Conservation (phyloP, 805 yeast species). For the Candida parachauliodes region DNA sequence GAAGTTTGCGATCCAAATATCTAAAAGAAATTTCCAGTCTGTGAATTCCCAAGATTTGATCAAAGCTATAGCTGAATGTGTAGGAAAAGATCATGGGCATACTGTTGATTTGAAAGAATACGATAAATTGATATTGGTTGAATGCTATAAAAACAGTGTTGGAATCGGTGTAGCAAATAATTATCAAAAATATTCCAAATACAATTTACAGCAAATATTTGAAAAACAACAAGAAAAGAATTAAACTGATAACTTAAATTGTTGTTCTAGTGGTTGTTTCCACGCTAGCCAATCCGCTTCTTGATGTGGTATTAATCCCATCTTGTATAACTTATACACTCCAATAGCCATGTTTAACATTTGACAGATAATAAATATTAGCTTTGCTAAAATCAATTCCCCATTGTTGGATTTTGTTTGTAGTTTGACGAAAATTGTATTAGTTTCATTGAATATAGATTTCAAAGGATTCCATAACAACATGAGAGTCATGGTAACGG, state of each 20-base stretch:
- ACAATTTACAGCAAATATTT: conserved; percentile 78
- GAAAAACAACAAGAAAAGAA: conserved; percentile 33
- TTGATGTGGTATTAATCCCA: conserved; percentile 90
- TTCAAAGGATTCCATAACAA: conserved; percentile 73
- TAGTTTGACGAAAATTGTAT: conserved; percentile 50
- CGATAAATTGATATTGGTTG: conserved; percentile 77
- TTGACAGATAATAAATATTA: conserved; percentile 36
- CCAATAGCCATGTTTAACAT: conserved; percentile 67
- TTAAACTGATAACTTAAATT: conserved; percentile 8
- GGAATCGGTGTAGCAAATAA: conserved; percentile 82
- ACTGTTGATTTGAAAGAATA: conserved; percentile 74
- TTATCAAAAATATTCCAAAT: conserved; percentile 60
- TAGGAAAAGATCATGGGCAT: conserved; percentile 69
- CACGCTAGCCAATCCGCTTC: conserved; percentile 90
- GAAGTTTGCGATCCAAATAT: conserved; percentile 77
- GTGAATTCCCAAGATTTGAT: conserved; percentile 73
- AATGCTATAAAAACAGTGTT: conserved; percentile 82
- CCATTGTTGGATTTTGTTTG: conserved; percentile 31
- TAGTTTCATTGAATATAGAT: conserved; percentile 58
- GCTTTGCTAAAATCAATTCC: conserved; percentile 26
- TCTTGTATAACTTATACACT: conserved; percentile 73
- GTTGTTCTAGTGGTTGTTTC: conserved; percentile 47
- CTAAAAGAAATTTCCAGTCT: conserved; percentile 73
- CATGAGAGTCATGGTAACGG: conserved; percentile 86
- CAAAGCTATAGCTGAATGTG: conserved; percentile 63